phyloP scores from a whole-genome alignment of 2,329 filamentous ascomycete species.

The Cordyceps cateniannulata region DNA sequence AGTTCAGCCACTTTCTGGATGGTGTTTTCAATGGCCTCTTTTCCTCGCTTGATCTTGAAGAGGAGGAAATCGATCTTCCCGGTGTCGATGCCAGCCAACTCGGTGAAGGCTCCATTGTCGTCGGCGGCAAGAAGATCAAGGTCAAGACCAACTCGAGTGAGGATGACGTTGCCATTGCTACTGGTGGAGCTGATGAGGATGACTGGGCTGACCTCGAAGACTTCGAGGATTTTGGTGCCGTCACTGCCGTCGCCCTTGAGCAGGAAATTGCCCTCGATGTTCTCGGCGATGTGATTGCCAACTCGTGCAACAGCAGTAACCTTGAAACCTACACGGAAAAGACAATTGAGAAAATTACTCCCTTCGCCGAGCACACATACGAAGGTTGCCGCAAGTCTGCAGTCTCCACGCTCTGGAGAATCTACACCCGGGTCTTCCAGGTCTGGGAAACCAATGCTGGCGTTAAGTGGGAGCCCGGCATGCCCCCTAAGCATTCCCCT shows the following conservation, averaged over 20 bases:
- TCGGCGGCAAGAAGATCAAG: conserved; percentile 73
- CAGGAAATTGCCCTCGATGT: conserved; percentile 97
- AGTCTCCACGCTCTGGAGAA: conserved; percentile 85
- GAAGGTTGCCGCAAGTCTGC: conserved; percentile 91
- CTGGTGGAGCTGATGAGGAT: conserved; percentile 51
- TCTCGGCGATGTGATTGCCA: conserved; percentile 82
- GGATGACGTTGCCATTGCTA: conserved; percentile 48
- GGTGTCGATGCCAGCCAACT: conserved; percentile 51
- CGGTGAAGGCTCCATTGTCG: conserved; percentile 67
- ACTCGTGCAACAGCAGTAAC: conserved; percentile 70
- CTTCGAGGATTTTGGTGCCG: conserved; percentile 75
- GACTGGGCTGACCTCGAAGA: conserved; percentile 74
- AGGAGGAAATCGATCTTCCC: conserved; percentile 79
- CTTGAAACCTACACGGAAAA: conserved; percentile 79
- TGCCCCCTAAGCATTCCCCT: conserved; percentile 77
- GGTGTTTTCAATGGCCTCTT: conserved; percentile 77
- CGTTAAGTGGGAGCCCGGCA: conserved; percentile 81
- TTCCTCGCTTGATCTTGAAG: conserved; percentile 77
- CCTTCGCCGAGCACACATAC: conserved; percentile 80
- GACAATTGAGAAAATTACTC: conserved; percentile 73
- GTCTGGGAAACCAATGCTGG: conserved; percentile 69
- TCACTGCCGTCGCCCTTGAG: conserved; percentile 86
- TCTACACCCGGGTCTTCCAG: conserved; percentile 85
- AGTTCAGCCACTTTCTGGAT: conserved; percentile 71
- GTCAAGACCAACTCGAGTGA: conserved; percentile 53